A percentile compares a stretch with the other conserved stretches of the same genome.
Evolutionary conservation across 768 basidiomycete genomes (phyloP).

Genomic region (Tulasnella sp.): DNA sequence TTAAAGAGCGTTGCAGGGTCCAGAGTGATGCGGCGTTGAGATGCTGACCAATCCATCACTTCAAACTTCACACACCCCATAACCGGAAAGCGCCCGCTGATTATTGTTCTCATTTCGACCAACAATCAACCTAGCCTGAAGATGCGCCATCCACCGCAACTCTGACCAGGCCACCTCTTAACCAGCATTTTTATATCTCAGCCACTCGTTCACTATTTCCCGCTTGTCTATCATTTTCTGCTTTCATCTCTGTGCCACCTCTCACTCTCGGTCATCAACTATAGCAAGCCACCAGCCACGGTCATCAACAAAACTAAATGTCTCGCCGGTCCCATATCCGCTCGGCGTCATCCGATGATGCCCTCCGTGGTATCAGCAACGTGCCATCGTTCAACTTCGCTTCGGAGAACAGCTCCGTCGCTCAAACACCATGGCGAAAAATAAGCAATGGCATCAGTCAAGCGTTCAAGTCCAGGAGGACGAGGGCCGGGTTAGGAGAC

Average conservation of each 20-base stretch:
- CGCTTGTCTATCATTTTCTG: not conserved
- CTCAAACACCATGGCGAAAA: slow-evolving; percentile 30
- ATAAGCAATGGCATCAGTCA: slow-evolving; percentile 28
- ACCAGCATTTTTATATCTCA: not conserved
- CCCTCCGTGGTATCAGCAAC: not conserved
- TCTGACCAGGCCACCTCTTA: not conserved
- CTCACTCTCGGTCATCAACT: not conserved
- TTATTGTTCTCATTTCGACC: slow-evolving; percentile 7
- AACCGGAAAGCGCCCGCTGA: not conserved
- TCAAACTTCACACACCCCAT: not conserved
- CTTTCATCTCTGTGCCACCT: not conserved
- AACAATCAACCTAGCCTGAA: not conserved
- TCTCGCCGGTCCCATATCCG: slow-evolving; percentile 8
- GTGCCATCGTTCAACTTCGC: not conserved
- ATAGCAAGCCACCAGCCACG: not conserved
- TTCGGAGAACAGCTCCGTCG: not conserved
- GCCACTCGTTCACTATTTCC: not conserved
- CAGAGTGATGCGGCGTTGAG: too few relatives aligned
- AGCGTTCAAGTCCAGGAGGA: slow-evolving; percentile 2
- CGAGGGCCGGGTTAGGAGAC: not conserved
- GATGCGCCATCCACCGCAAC: slow-evolving; percentile 8
- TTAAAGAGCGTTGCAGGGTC: too few relatives aligned
- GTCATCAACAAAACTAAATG: not conserved
- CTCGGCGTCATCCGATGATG: not conserved
- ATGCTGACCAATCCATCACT: too few relatives aligned